Conservation (phyloP, 176 grass and related monocot species). For the Eleusine indica region DNA sequence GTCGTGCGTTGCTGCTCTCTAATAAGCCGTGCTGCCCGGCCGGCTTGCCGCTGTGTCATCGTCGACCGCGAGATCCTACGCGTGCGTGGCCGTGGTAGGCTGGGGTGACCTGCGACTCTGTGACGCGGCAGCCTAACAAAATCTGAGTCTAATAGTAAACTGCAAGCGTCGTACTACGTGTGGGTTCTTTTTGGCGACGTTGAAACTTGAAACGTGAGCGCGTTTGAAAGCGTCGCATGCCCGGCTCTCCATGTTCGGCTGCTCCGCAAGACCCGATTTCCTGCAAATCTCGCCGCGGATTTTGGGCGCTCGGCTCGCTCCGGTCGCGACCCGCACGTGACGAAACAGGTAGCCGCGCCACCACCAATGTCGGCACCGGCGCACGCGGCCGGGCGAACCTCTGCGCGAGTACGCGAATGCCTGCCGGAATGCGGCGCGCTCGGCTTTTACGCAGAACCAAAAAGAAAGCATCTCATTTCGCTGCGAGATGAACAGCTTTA, state of each 20-base stretch:
- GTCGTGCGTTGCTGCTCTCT: slow-evolving; percentile 27
- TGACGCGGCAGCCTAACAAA: no score
- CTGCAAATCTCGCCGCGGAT: background rate
- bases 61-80: slow-evolving; percentile 4
- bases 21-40: background rate
- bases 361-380: background rate
- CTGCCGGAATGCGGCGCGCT: background rate
- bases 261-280: background rate
- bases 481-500: background rate
- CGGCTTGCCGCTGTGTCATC: background rate
- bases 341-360: background rate
- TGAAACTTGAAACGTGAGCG: background rate
- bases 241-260: background rate
- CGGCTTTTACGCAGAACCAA: background rate
- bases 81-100: background rate
- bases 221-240: background rate
- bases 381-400: slow-evolving; percentile 2
- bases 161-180: no score
- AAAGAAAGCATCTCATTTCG: background rate
- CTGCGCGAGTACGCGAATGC: background rate
- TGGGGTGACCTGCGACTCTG: no score
- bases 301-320: background rate
- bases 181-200: background rate
- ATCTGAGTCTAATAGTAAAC: background rate
- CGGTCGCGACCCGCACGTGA: background rate